Base-by-base conservation (phyloP, 2,329 filamentous ascomycete species). In the Davidsoniella australis region DNA sequence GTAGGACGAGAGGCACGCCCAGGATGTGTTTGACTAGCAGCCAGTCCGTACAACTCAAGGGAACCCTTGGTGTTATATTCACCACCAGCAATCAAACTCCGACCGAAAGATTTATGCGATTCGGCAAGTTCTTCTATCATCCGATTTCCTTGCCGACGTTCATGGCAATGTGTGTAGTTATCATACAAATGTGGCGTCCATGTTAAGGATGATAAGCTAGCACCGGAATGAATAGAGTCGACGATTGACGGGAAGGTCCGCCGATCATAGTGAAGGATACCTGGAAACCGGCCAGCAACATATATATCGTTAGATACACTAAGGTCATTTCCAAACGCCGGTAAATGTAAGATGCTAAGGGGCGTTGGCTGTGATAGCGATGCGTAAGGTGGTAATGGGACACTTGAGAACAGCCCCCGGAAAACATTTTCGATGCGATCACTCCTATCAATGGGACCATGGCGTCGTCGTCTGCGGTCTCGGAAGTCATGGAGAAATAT, bases 51-150 rank as follows among this genome's bases (percentile, higher is more conserved):
- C n/a, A 94, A 66, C 59, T 96, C 89, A 2, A 96, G 68, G 0
- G 83, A 88, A 0, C 89, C 89, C 62, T 91, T 88, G 29, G 82
- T 85, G 57, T 91, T 93, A 66, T 95, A 95, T 60, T 89, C 85
- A 4, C 88, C 89, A 38, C 83, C 85, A 2, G 86, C 85, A 47
- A 94, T 74, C 23, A 95, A 64, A 0, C 82, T 87, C 42, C 80
- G 70, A 0, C 79, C 73, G 10, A 62, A 72, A 0, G 64, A 57
- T 0, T 62, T 61, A n/a, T 58, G 63, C 56, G 40, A 36, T 43
- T 43, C 18, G 14, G 40, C 16, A 23, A 24, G 18, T 12, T 42
- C 18, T 16, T 43, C 40, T 18, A 12, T 38, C n/a, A 33, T 29
- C 17, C 36, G 29, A 36, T 0, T 78, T 78, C 47, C 47, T 26